Evolutionary conservation across 1,284 basidiomycete species (phyloP), one percentile per base, ranked within the genome.

Genomic region (Ganoderma sinense): DNA sequence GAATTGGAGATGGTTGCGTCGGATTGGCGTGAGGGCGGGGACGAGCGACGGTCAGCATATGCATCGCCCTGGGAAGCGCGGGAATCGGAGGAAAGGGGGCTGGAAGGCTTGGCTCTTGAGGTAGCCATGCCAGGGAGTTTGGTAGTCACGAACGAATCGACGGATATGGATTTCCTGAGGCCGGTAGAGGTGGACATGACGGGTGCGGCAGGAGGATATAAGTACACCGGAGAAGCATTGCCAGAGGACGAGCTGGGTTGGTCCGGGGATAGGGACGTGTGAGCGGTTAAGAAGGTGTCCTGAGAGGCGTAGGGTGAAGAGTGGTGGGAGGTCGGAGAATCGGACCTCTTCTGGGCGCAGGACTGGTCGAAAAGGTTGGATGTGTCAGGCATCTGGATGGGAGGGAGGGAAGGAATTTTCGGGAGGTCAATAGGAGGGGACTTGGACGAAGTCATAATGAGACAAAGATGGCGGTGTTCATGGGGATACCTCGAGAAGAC

Each of bases 151-250:
- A 93, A 91, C 11, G 92, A 94, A 79, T 94, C 92, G 69, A 89
- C 91, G 31, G 92, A 94, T 70, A 91, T 80, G 31, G 91, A 91
- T 81, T 93, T 93, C 73, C 90, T 85, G 65, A 93, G 85, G 70
- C 76, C 81, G 66, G 83, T 80, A 33, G 84, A 77, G 33, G 73
- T 79, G 68, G 69, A 74, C 58, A 79, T 67, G 14, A 75, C 68
- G 40, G 74, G 72, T 58, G 74, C 65, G 20, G 74, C 70, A 31
- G 72, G 71, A 29, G 77, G 71, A 58, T 76, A 75, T 55, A 74
- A 69, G 69, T 74, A 71, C 65, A 69, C 74, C 20, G 70, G 71
- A 40, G 75, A 74, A 59, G 73, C 71, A 63, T 72, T 74, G 65
- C 70, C 64, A 67, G 72, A 68, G 69, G 74, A 67, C 64, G 75